These are phyloP conservation scores for Lasiosphaeria ovina DNA, from an alignment of 495 filamentous ascomycete species.

Conservation along the genomic window DNA sequence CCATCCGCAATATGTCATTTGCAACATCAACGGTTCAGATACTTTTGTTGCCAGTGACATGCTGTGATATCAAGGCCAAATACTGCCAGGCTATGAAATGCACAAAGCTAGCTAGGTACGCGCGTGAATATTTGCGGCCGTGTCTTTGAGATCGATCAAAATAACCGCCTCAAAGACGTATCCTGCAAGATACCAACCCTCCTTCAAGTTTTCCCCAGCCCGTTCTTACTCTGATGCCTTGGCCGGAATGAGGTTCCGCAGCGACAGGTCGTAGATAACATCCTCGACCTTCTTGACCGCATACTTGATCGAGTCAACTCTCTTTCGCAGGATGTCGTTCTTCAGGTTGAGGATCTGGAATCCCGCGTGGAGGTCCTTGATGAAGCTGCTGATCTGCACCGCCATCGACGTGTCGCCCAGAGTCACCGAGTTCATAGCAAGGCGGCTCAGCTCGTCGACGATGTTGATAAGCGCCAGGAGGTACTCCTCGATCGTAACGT, in stretches of 20 bases:
- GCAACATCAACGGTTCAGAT: background rate
- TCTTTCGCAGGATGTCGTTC: conserved; percentile 85
- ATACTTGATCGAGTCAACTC: conserved; percentile 93
- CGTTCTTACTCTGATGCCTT: conserved; percentile 23
- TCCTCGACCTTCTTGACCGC: conserved; percentile 98
- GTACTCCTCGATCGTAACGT: conserved; percentile 96
- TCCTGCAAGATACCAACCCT: background rate
- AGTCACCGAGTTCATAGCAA: conserved; percentile 96
- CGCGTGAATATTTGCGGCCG: too few relatives aligned
- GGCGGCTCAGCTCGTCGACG: conserved; percentile 84
- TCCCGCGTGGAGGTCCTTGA: conserved; percentile 91
- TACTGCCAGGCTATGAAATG: too few relatives aligned
- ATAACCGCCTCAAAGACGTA: background rate
- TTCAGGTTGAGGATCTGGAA: conserved; percentile 97
- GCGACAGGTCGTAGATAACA: conserved; percentile 89
- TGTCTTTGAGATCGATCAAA: too few relatives aligned
- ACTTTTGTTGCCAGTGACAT: too few relatives aligned
- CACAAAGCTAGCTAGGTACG: too few relatives aligned
- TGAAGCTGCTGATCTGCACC: conserved; percentile 80
- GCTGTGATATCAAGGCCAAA: too few relatives aligned
- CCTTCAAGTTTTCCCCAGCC: background rate
- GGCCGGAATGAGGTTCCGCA: conserved; percentile 75
- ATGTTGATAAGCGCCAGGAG: conserved; percentile 80
- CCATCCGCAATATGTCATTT: background rate
- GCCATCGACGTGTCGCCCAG: conserved; percentile 84